phyloP scores from a whole-genome alignment of 805 yeast species.

The Allodekkera sacchari region DNA sequence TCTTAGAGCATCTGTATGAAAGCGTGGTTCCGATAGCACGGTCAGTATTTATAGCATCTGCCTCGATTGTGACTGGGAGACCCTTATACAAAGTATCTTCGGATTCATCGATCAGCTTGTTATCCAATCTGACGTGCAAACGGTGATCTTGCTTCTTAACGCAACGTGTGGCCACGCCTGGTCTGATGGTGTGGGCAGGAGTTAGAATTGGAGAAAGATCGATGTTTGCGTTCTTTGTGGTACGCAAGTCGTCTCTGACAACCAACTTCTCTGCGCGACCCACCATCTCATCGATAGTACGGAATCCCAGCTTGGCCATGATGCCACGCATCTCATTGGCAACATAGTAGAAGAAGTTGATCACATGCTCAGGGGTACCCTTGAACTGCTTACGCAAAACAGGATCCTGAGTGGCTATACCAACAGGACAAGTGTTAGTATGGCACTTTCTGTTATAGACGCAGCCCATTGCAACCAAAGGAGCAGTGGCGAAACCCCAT shows the following conservation, averaged over 20 bases:
- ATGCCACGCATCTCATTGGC: slow-evolving; percentile 85
- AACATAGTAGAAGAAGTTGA: slow-evolving; percentile 92
- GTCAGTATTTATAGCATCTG: slow-evolving; percentile 90
- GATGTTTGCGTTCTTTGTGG: slow-evolving; percentile 82
- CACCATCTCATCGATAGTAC: slow-evolving; percentile 96
- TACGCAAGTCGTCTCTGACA: slow-evolving; percentile 78
- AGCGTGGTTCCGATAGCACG: slow-evolving; percentile 93
- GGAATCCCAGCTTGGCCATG: slow-evolving; percentile 93
- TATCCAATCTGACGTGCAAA: slow-evolving; percentile 87
- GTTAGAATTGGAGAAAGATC: slow-evolving; percentile 91
- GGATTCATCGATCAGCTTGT: slow-evolving; percentile 92
- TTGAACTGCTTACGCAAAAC: slow-evolving; percentile 81
- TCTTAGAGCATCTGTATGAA: slow-evolving; percentile 88
- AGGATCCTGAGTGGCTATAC: slow-evolving; percentile 98
- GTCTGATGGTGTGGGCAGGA: slow-evolving; percentile 93
- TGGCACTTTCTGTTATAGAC: slow-evolving; percentile 95
- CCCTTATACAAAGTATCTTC: slow-evolving; percentile 94
- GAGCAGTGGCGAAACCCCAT: slow-evolving; percentile 97
- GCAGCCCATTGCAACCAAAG: slow-evolving; percentile 95
- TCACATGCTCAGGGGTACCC: slow-evolving; percentile 98
- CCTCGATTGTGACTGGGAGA: slow-evolving; percentile 90
- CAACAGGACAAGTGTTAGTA: slow-evolving; percentile 92
- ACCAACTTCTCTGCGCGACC: slow-evolving; percentile 89
- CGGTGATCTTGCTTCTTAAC: slow-evolving; percentile 91
- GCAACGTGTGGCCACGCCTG: slow-evolving; percentile 92